These are phyloP conservation scores for Nemania bipapillata DNA, from an alignment of 2,329 filamentous ascomycete genomes.

Conservation along the genomic window DNA sequence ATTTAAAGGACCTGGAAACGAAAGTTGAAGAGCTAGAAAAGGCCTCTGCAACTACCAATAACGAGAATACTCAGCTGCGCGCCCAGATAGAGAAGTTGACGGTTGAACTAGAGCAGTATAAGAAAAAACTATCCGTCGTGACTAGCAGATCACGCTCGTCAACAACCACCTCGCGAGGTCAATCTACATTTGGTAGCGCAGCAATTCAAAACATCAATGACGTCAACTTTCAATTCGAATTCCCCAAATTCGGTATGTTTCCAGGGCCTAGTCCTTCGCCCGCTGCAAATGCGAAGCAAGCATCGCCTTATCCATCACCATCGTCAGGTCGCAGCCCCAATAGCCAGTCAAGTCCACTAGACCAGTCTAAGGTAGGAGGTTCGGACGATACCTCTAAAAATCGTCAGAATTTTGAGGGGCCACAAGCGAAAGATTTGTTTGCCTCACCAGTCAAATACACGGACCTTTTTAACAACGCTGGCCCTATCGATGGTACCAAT, in stretches of 20 bases:
- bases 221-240: conserved; percentile 93
- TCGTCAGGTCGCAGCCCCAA: conserved; percentile 47
- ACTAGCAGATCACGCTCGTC: conserved; percentile 48
- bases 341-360: conserved; percentile 53
- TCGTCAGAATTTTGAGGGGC: conserved; percentile 52
- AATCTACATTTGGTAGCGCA: conserved; percentile 57
- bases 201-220: conserved; percentile 72
- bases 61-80: conserved; percentile 85
- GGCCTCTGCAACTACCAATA: conserved; percentile 80
- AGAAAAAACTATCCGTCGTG: conserved; percentile 79
- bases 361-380: conserved; percentile 49
- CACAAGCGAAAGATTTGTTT: conserved; percentile 56
- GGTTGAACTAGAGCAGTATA: conserved; percentile 86
- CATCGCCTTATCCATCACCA: conserved; percentile 45
- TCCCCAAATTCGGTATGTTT: conserved; percentile 88
- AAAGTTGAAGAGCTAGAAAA: conserved; percentile 83
- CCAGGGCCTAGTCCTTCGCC: conserved; percentile 56
- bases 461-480: conserved; percentile 63
- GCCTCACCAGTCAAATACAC: conserved; percentile 64
- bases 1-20: conserved; percentile 83
- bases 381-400: conserved; percentile 53
- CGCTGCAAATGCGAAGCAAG: conserved; percentile 33
- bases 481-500: conserved; percentile 59
- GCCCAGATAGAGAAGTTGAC: conserved; percentile 90
- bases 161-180: conserved; percentile 56